A percentile compares a stretch with the other conserved stretches of the same genome.
These are phyloP conservation scores for Erigeron philadelphicus DNA, from an alignment of 140 eudicot genomes.

Conservation along the genomic window DNA sequence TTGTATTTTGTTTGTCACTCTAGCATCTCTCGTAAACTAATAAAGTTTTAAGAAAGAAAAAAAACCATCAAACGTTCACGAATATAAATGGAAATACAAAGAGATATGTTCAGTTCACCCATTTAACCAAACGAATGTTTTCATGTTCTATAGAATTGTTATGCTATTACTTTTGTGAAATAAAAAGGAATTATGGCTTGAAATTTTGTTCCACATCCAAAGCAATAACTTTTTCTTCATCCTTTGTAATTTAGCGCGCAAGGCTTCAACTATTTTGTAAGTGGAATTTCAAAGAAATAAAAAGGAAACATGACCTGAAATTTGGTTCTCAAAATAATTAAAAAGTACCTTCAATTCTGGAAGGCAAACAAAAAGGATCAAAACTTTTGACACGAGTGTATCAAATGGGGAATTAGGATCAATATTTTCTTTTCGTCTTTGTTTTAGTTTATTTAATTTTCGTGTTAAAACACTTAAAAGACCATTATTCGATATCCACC, in stretches of 20 bases:
- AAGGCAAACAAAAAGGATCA: constrained; percentile 32
- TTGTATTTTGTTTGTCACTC: too few relatives aligned
- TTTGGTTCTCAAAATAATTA: constrained; percentile 29
- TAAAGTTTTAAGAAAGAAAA: too few relatives aligned
- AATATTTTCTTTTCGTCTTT: constrained; percentile 18
- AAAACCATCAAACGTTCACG: too few relatives aligned
- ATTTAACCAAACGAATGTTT: too few relatives aligned
- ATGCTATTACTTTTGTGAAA: too few relatives aligned
- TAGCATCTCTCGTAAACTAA: too few relatives aligned
- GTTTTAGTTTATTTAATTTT: constrained; percentile 21
- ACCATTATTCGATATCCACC: constrained; percentile 21
- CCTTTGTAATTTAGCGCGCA: background rate
- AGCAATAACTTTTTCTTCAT: background rate
- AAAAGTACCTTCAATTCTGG: constrained; percentile 31
- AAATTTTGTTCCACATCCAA: background rate
- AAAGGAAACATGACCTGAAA: constrained; percentile 23
- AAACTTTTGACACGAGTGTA: constrained; percentile 31
- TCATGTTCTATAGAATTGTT: too few relatives aligned
- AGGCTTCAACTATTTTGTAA: background rate
- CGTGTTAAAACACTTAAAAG: constrained; percentile 10
- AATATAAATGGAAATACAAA: too few relatives aligned
- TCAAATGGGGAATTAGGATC: constrained; percentile 39
- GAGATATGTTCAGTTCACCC: too few relatives aligned
- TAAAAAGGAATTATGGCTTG: too few relatives aligned
- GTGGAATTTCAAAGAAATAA: constrained; percentile 25